Conservation (phyloP, 345 rosid species). For the Murraya koenigii region DNA sequence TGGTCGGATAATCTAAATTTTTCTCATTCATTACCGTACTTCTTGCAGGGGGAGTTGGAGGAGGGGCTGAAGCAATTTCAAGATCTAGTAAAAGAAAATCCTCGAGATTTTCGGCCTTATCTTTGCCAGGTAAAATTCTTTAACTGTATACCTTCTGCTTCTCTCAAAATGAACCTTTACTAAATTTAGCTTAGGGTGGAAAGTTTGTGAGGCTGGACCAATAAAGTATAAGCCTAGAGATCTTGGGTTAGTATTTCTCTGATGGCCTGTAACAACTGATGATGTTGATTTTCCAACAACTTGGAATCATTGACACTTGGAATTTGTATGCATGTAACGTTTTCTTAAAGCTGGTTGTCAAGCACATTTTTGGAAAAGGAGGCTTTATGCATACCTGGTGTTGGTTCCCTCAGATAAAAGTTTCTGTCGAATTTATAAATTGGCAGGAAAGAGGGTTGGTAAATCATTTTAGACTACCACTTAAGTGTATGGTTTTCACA, state of each 20-base stretch:
- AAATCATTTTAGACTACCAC: not conserved
- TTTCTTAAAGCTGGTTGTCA: not conserved
- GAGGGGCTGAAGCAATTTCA: slow-evolving; percentile 73
- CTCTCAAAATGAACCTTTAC: not conserved
- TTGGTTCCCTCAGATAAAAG: not conserved
- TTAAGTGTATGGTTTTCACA: not conserved
- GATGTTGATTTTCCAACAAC: not conserved
- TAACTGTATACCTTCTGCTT: not conserved
- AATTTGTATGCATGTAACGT: not conserved
- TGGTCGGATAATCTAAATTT: not conserved
- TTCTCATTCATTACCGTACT: not conserved
- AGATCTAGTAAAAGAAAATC: slow-evolving; percentile 66
- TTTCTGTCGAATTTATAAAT: not conserved
- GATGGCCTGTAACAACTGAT: not conserved
- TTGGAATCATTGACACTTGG: not conserved
- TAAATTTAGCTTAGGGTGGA: not conserved
- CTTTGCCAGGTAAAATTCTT: slow-evolving; percentile 74
- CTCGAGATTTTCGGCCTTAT: slow-evolving; percentile 92
- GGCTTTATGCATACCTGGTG: not conserved
- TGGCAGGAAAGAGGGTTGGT: not conserved
- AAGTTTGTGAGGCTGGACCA: not conserved
- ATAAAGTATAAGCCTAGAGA: not conserved
- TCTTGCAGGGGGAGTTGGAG: slow-evolving; percentile 69
- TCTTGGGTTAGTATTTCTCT: not conserved
- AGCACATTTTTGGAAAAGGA: not conserved